A percentile compares a stretch with the other conserved stretches of the same genome.
Evolutionary conservation across 495 filamentous ascomycete species (phyloP).

Genomic region (Neurospora pannonica): DNA sequence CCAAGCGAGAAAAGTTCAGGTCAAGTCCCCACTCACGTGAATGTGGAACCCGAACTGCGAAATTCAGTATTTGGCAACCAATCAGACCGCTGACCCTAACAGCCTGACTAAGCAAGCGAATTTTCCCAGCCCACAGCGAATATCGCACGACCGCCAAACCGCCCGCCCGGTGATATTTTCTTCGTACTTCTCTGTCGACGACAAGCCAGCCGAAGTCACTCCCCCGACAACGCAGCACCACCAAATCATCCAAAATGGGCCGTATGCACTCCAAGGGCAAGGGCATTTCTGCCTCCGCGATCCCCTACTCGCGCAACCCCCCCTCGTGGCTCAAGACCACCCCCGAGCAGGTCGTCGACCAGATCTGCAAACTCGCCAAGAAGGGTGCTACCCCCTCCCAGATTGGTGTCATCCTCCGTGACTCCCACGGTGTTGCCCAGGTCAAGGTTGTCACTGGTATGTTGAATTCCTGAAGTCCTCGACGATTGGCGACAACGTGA

Average conservation of each 20-base stretch:
- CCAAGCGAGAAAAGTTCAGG: constrained; percentile 1
- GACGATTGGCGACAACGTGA: constrained; percentile 1
- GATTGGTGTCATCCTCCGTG: constrained; percentile 96
- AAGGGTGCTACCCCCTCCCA: constrained; percentile 96
- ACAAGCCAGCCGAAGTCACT: constrained; percentile 4
- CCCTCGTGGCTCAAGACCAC: constrained; percentile 93
- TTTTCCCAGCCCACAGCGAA: constrained; percentile 13
- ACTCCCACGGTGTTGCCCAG: constrained; percentile 94
- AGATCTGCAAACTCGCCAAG: constrained; percentile 97
- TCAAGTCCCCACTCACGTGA: constrained; percentile 3
- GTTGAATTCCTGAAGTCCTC: constrained; percentile 15
- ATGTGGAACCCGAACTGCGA: background rate
- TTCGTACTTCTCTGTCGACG: constrained; percentile 11
- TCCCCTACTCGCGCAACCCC: constrained; percentile 89
- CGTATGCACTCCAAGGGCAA: constrained; percentile 99
- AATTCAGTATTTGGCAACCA: constrained; percentile 2
- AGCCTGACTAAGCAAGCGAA: background rate
- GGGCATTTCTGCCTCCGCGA: constrained; percentile 88
- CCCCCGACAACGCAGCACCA: constrained; percentile 16
- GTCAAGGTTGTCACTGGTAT: constrained; percentile 94
- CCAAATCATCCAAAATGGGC: constrained; percentile 66
- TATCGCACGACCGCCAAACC: constrained; percentile 4
- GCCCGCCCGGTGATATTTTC: constrained; percentile 7
- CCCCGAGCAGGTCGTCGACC: constrained; percentile 81
- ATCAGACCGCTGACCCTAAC: constrained; percentile 13